Base-by-base conservation (phyloP, 2,329 filamentous ascomycete genomes). In the Claviceps humidiphila region DNA sequence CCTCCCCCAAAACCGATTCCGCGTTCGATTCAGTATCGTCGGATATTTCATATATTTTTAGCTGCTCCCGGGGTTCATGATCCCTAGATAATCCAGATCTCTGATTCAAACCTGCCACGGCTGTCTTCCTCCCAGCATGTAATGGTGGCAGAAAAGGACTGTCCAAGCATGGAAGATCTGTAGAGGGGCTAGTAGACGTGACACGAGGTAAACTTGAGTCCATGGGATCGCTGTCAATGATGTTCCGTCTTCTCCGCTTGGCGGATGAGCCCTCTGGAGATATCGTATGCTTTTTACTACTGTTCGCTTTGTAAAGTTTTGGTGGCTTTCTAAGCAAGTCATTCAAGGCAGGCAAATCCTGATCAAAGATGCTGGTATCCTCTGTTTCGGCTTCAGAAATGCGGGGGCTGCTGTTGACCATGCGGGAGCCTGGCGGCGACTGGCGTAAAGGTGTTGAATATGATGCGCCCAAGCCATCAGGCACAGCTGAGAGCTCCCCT, bases 261-360 rank as follows among this genome's bases (percentile, higher is more conserved):
- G 52, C 55, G 30, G 62, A 60, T 4, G 65, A 61, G 20, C 9
- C 30, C 30, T 55, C 54, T n/a, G 56, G 56, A 16, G 63, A 58
- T 5, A 57, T 59, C 1, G 52, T 52, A 34, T 58, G 56, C 42
- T 61, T 56, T 48, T 65, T 68, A 1, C 51, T 5, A 13, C n/a
- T 26, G 14, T 51, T 60, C 45, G 45, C 58, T 26, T 46, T 47
- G 24, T 37, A 24, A 26, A 54, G 53, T 17, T 47, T 59, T 7
- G 53, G 51, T 3, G 58, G 56, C 17, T 57, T 58, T 13, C 50
- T 61, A 1, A 68, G 46, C 6, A 70, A 57, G n/a, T 71, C 65
- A 13, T 65, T 59, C 11, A 72, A 47, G 5, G 63, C 58, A 40
- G 70, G 70, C 24, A 72, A 58, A 20, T 72, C 70, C 26, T 66